Percentiles rank a stretch among this genome's conserved stretches.
Conservation (phyloP, 2,329 filamentous ascomycete genomes). For the Ophiobolus disseminans region DNA sequence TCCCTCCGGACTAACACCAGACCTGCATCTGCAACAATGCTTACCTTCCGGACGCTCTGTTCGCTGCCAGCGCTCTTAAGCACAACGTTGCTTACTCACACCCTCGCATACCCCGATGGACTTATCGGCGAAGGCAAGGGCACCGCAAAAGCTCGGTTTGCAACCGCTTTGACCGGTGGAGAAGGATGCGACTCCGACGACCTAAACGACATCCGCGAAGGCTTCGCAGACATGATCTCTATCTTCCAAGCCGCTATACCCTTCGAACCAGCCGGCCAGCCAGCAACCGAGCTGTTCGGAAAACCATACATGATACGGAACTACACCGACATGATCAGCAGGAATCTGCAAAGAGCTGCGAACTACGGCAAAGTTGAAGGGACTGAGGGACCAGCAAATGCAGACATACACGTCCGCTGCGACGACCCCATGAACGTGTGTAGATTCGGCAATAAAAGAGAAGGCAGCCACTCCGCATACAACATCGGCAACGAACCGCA, state of each 20-base stretch:
- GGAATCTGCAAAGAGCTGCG: constrained; percentile 37
- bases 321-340: constrained; percentile 38
- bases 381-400: constrained; percentile 26
- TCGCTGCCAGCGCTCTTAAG: constrained; percentile 32
- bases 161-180: constrained; percentile 38
- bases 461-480: constrained; percentile 41
- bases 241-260: constrained; percentile 35
- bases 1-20: too few relatives aligned
- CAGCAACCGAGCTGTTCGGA: constrained; percentile 41
- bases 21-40: constrained; percentile 21
- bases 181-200: constrained; percentile 38
- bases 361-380: constrained; percentile 38
- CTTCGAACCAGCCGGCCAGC: constrained; percentile 29
- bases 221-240: constrained; percentile 43
- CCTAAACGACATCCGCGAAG: constrained; percentile 34
- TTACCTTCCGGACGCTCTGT: constrained; percentile 25
- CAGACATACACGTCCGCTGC: constrained; percentile 44
- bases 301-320: constrained; percentile 27
- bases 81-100: constrained; percentile 25
- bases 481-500: constrained; percentile 47
- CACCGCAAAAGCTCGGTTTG: constrained; percentile 18
- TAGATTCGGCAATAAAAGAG: constrained; percentile 31
- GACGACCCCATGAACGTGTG: constrained; percentile 42
- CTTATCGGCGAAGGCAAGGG: constrained; percentile 36
- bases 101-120: constrained; percentile 29